Base-by-base conservation (phyloP, 2,329 filamentous ascomycete species). In the Paecilomyces niveus region DNA sequence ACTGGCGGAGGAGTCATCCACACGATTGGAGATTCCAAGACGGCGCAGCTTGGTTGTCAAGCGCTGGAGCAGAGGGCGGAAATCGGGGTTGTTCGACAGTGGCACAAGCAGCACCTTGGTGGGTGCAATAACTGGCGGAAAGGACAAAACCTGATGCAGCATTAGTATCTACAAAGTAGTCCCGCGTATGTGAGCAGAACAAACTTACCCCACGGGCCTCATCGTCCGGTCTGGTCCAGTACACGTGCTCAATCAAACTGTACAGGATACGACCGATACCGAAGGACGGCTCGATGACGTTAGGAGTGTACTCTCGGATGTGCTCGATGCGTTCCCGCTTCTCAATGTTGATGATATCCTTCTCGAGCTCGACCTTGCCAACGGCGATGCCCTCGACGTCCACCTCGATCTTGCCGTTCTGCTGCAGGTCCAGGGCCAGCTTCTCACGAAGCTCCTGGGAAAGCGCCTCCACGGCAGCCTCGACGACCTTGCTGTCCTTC, bases 271-370 rank as follows among this genome's bases (percentile, higher is more conserved):
- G 86, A 60, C 93, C 94, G 70, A 97, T 96, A 81, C 93, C 93
- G 69, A 97, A 99, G 0, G 93, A 97, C 1, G 93, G 94, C 79
- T 99, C 94, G 67, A 97, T 95, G 54, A 96, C 92, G 71, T 97
- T 97, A 60, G 93, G 93, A 0, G 89, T 95, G 79, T 90, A 99
- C 74, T 97, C 92, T 68, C 94, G 85, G 59, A 87, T 85, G 72
- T 96, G 88, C 75, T 96, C 90, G 3, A 86, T 83, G 62, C 91
- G 83, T 66, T 88, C 96, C 67, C 87, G 85, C 78, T 89, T 92
- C 78, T 92, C 89, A 66, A 97, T 91, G 59, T 81, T 85, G 71
- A 99, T 81, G 54, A 95, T 82, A 61, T 96, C 91, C 71, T 88
- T 87, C 67, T 83, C 81, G 55, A 97, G 80, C 72, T 93, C 87